These are phyloP conservation scores for Penicillium sp. DNA, from an alignment of 2,329 filamentous ascomycete species.

Conservation along the genomic window DNA sequence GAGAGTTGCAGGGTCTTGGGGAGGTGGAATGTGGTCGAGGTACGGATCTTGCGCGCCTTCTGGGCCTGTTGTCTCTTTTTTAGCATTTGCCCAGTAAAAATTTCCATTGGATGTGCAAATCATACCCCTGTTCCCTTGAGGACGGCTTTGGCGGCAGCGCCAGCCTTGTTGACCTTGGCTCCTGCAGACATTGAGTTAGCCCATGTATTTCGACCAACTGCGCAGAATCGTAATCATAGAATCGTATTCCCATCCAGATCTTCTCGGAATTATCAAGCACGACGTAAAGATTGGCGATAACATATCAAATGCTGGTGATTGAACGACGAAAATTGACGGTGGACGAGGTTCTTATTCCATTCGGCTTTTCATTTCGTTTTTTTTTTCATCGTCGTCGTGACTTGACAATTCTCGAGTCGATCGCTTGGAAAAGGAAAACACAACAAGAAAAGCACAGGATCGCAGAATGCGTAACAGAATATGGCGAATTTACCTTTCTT, in stretches of 20 bases:
- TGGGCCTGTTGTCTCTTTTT: slow-evolving; percentile 61
- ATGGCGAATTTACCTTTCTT: slow-evolving; percentile 40
- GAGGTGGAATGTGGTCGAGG: slow-evolving; percentile 91
- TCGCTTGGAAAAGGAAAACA: slow-evolving; percentile 13
- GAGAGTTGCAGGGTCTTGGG: slow-evolving; percentile 94
- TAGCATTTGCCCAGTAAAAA: slow-evolving; percentile 13
- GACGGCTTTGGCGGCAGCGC: slow-evolving; percentile 89
- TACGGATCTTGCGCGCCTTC: slow-evolving; percentile 90
- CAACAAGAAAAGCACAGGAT: slow-evolving; percentile 16
- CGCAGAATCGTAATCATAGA: not conserved
- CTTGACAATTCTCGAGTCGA: slow-evolving; percentile 7
- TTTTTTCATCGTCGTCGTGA: not conserved
- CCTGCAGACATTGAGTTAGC: slow-evolving; percentile 10
- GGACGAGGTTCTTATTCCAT: not conserved
- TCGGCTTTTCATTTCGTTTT: not conserved
- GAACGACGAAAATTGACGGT: not conserved
- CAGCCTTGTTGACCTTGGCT: slow-evolving; percentile 61
- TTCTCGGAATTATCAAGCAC: slow-evolving; percentile 11
- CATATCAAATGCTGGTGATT: not conserved
- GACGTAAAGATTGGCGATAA: not conserved
- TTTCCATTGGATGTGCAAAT: slow-evolving; percentile 24
- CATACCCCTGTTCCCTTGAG: slow-evolving; percentile 96
- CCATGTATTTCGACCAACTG: not conserved
- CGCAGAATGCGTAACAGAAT: not conserved
- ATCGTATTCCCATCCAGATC: not conserved